Evolutionary conservation across 78 protist genomes (phyloP).

Genomic region (Emiliania huxleyi): DNA sequence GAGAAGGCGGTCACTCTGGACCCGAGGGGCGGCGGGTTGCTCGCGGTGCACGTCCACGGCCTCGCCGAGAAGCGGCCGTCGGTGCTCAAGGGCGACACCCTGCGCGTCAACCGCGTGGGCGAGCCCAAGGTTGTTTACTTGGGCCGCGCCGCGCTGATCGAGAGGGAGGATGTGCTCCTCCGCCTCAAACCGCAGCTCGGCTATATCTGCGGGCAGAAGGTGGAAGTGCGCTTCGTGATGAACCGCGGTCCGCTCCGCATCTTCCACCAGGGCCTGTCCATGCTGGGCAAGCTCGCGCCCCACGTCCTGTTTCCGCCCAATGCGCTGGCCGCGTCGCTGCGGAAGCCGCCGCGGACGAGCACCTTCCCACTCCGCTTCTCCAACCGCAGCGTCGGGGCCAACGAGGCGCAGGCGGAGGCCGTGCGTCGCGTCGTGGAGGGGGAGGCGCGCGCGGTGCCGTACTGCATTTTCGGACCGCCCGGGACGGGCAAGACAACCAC

Average conservation of each 20-base stretch:
- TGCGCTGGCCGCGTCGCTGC: too few relatives aligned
- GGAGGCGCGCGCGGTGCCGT: background rate
- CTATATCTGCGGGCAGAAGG: background rate
- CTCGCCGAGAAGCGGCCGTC: constrained; percentile 27
- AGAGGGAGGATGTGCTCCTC: background rate
- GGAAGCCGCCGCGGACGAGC: background rate
- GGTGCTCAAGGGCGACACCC: constrained; percentile 6
- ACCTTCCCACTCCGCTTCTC: too few relatives aligned
- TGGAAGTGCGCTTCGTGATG: background rate
- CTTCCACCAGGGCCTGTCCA: too few relatives aligned
- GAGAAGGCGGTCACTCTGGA: background rate
- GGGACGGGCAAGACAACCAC: constrained; percentile 38
- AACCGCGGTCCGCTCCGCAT: background rate
- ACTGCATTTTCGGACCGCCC: background rate
- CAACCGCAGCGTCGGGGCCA: background rate
- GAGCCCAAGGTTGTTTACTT: background rate
- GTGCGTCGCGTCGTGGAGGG: background rate
- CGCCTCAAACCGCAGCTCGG: background rate
- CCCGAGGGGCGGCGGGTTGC: background rate
- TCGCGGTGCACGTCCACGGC: background rate
- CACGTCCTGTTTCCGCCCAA: too few relatives aligned
- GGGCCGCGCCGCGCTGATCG: background rate
- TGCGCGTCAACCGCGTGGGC: too few relatives aligned
- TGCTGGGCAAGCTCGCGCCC: too few relatives aligned
- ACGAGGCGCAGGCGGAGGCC: background rate